These are phyloP conservation scores for Phytophthora rubi DNA, from an alignment of 352 stramenopile genomes.

Conservation along the genomic window DNA sequence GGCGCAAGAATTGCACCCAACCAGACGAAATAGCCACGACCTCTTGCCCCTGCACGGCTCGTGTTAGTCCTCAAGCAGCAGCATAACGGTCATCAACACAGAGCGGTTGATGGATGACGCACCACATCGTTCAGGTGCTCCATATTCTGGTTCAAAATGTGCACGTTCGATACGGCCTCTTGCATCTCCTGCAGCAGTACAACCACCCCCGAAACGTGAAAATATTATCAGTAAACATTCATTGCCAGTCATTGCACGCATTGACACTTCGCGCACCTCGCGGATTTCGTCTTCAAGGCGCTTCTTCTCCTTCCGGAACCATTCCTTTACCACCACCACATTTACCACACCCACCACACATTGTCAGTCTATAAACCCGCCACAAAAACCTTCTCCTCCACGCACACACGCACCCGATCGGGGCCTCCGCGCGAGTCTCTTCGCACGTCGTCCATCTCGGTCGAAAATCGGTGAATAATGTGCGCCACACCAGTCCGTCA, in stretches of 20 bases:
- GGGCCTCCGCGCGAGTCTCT: conserved; percentile 39
- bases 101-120: conserved; percentile 5
- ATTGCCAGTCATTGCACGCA: not conserved
- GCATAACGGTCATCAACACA: not conserved
- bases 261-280: conserved; percentile 47
- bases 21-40: conserved; percentile 75
- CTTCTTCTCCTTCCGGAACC: conserved; percentile 71
- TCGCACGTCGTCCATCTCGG: conserved; percentile 30
- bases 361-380: conserved; percentile 2
- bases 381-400: not conserved
- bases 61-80: not conserved
- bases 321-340: conserved; percentile 44
- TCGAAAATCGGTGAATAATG: conserved; percentile 4
- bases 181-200: conserved; percentile 65
- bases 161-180: conserved; percentile 80
- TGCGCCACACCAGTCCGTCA: not conserved
- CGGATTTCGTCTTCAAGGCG: conserved; percentile 75
- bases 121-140: conserved; percentile 87
- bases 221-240: not conserved
- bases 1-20: conserved; percentile 75
- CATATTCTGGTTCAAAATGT: conserved; percentile 84
- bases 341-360: not conserved
- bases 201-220: not conserved
- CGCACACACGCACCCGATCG: conserved; percentile 23
- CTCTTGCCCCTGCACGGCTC: conserved; percentile 60